These are phyloP conservation scores for Barnettozyma botsteinii DNA, from an alignment of 805 yeast species.

Conservation along the genomic window DNA sequence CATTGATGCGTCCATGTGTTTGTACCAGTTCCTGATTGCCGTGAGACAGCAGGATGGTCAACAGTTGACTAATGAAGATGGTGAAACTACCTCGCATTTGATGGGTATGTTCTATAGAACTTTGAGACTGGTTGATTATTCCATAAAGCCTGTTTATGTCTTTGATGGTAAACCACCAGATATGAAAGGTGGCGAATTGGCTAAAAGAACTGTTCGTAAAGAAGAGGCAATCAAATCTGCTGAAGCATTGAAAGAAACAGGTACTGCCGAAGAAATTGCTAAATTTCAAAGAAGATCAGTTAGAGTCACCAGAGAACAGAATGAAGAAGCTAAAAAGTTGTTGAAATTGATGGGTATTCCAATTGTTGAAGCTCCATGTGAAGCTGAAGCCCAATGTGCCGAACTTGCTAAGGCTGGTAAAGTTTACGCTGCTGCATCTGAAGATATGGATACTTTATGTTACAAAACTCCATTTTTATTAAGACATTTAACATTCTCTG, in stretches of 20 bases:
- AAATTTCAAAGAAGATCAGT: conserved; percentile 84
- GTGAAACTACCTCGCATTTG: conserved; percentile 89
- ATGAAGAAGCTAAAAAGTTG: conserved; percentile 85
- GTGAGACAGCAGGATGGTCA: conserved; percentile 97
- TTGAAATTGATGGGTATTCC: conserved; percentile 93
- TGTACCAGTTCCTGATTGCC: conserved; percentile 92
- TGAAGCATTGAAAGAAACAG: conserved; percentile 71
- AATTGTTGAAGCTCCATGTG: conserved; percentile 89
- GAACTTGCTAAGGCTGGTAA: conserved; percentile 83
- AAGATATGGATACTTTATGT: conserved; percentile 97
- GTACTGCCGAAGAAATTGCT: conserved; percentile 70
- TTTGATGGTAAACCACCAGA: conserved; percentile 98
- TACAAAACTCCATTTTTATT: conserved; percentile 79
- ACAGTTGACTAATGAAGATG: conserved; percentile 79
- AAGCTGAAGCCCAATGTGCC: conserved; percentile 99
- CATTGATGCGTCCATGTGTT: conserved; percentile 91
- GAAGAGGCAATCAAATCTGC: conserved; percentile 77
- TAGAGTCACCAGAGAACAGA: conserved; percentile 81
- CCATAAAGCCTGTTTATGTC: conserved; percentile 94
- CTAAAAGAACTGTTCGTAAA: conserved; percentile 72
- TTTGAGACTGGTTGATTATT: conserved; percentile 79
- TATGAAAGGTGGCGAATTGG: conserved; percentile 86
- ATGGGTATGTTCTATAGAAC: conserved; percentile 98
- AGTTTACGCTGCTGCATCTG: conserved; percentile 96
- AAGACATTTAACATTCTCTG: conserved; percentile 90